phyloP scores from a whole-genome alignment of 768 basidiomycete genomes.

The Pisolithus microcarpus region DNA sequence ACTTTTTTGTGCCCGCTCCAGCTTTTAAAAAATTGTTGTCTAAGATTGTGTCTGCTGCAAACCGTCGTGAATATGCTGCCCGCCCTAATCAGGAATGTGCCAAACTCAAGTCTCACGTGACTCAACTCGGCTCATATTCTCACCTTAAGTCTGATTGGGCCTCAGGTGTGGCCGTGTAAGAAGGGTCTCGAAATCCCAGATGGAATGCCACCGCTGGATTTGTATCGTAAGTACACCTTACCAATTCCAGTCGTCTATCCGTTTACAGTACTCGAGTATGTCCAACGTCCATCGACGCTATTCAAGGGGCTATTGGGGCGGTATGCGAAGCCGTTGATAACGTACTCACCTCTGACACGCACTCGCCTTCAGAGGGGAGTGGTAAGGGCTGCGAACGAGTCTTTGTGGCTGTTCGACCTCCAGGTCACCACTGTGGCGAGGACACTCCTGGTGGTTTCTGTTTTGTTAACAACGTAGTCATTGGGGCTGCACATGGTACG shows the following conservation, averaged over 20 bases:
- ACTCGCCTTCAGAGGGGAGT: background rate
- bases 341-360: conserved; percentile 33
- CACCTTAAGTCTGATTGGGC: no score
- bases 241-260: background rate
- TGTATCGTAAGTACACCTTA: conserved; percentile 56
- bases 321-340: conserved; percentile 84
- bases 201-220: conserved; percentile 65
- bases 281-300: conserved; percentile 64
- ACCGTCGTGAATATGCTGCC: no score
- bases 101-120: no score
- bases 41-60: no score
- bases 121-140: no score
- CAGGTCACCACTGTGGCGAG: conserved; percentile 93
- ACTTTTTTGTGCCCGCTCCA: no score
- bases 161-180: no score
- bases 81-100: no score
- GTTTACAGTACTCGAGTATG: conserved; percentile 47
- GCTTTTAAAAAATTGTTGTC: no score
- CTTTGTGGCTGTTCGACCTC: conserved; percentile 83
- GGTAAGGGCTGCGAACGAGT: conserved; percentile 34
- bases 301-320: conserved; percentile 75
- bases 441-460: conserved; percentile 89
- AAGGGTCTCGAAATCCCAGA: conserved; percentile 73
- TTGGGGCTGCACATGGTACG: conserved; percentile 86
- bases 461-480: conserved; percentile 89